These are phyloP conservation scores for Cordia subcordata DNA, from an alignment of 257 asterid genomes.

Conservation along the genomic window DNA sequence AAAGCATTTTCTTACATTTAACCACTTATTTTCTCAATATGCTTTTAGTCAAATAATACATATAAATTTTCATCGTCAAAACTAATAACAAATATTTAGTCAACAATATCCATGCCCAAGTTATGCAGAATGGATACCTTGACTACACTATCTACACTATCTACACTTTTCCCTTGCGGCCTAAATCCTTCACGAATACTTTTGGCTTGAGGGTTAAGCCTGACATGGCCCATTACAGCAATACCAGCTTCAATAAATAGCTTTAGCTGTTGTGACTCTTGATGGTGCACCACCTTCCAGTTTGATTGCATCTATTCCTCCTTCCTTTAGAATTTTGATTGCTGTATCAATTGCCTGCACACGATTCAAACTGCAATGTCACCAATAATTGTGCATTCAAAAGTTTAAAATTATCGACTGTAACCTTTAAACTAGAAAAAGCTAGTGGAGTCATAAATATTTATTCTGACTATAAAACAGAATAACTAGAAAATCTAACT, in stretches of 20 bases:
- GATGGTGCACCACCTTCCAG: constrained; percentile 96
- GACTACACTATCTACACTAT: constrained; percentile 83
- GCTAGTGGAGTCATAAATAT: not conserved
- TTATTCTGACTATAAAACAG: too few relatives aligned
- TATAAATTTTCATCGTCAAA: too few relatives aligned
- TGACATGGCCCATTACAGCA: constrained; percentile 95
- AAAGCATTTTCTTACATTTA: too few relatives aligned
- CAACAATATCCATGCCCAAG: not conserved
- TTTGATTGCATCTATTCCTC: constrained; percentile 95
- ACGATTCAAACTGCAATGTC: constrained; percentile 31
- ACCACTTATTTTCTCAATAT: too few relatives aligned
- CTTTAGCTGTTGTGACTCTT: constrained; percentile 89
- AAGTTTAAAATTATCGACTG: not conserved
- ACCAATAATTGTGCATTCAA: constrained; percentile 21
- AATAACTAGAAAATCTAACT: too few relatives aligned
- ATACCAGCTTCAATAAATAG: constrained; percentile 94
- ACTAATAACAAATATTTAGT: too few relatives aligned
- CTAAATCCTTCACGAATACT: constrained; percentile 96
- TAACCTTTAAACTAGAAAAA: not conserved
- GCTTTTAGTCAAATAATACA: not conserved
- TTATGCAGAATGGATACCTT: constrained; percentile 25
- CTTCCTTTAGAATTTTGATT: constrained; percentile 79
- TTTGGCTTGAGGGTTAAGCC: constrained; percentile 95
- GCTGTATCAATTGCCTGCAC: constrained; percentile 89
- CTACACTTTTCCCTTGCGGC: constrained; percentile 81